Percentiles rank a stretch among this genome's conserved stretches.
phyloP scores from a whole-genome alignment of 108 stramenopile genomes.

The Stephanodiscus triporus region DNA sequence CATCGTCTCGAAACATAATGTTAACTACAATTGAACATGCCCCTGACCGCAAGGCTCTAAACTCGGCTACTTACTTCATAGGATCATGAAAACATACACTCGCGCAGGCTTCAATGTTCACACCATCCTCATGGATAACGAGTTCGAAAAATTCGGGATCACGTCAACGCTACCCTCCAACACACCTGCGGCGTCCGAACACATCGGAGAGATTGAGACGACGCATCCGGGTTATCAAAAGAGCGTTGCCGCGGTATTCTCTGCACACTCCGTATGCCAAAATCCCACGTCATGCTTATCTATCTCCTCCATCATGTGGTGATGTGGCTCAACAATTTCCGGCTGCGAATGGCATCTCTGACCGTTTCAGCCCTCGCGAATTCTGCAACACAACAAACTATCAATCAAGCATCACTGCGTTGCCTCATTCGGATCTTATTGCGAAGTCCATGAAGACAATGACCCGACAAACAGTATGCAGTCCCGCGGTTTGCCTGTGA shows the following conservation, averaged over 20 bases:
- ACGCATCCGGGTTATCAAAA: conserved; percentile 34
- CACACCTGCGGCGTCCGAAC: conserved; percentile 13
- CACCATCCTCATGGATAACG: conserved; percentile 15
- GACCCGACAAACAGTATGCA: conserved; percentile 1
- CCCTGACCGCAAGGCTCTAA: not conserved
- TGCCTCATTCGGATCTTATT: not conserved
- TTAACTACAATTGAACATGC: not conserved
- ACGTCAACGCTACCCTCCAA: conserved; percentile 1
- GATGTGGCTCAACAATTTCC: conserved; percentile 43
- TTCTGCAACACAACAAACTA: not conserved
- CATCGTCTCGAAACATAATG: not conserved
- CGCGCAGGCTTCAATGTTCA: conserved; percentile 13
- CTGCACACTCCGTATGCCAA: conserved; percentile 29
- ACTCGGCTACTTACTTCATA: conserved; percentile 15
- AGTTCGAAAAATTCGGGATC: conserved; percentile 18
- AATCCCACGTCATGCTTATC: conserved; percentile 31
- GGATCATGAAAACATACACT: conserved; percentile 8
- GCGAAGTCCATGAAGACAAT: conserved; percentile 21
- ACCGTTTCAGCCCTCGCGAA: conserved; percentile 31
- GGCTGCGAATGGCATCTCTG: conserved; percentile 36
- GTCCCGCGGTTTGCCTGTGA: not conserved
- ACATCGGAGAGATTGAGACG: conserved; percentile 50
- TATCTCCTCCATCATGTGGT: conserved; percentile 22
- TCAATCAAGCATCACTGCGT: not conserved
- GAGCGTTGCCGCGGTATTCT: conserved; percentile 38